phyloP scores from a whole-genome alignment of 2,329 filamentous ascomycete species.

The Trichoderma brevicompactum region DNA sequence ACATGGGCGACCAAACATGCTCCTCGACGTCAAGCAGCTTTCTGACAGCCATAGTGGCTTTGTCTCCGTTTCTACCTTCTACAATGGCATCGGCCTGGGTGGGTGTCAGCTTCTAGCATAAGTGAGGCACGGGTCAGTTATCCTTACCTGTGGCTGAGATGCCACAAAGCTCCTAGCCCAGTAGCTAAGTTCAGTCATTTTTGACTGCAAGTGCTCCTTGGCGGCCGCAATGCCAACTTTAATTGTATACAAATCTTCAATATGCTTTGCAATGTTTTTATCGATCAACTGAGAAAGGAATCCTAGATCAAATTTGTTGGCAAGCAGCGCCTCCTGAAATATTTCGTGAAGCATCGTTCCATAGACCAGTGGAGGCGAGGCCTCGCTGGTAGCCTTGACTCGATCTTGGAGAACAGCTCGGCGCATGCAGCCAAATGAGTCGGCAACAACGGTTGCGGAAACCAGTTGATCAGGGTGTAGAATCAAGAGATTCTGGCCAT shows the following conservation, averaged over 20 bases:
- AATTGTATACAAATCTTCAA: conserved; percentile 90
- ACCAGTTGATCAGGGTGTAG: conserved; percentile 94
- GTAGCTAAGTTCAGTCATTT: conserved; percentile 76
- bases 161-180: conserved; percentile 87
- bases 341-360: conserved; percentile 93
- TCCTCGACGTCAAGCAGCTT: conserved; percentile 97
- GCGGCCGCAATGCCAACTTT: conserved; percentile 74
- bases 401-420: conserved; percentile 93
- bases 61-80: conserved; percentile 76
- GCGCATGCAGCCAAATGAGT: conserved; percentile 89
- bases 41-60: conserved; percentile 80
- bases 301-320: conserved; percentile 75
- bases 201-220: conserved; percentile 77
- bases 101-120: neutral
- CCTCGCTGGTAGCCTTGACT: conserved; percentile 85
- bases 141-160: conserved; percentile 65
- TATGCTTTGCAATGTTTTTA: conserved; percentile 71
- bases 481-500: conserved; percentile 81
- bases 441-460: conserved; percentile 93
- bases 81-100: conserved; percentile 69
- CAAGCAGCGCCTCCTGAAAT: conserved; percentile 86
- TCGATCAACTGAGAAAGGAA: conserved; percentile 72
- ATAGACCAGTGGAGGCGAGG: conserved; percentile 82
- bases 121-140: neutral
- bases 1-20: conserved; percentile 97